phyloP scores from a whole-genome alignment of 495 filamentous ascomycete species.

The Tetracladium setigerum region DNA sequence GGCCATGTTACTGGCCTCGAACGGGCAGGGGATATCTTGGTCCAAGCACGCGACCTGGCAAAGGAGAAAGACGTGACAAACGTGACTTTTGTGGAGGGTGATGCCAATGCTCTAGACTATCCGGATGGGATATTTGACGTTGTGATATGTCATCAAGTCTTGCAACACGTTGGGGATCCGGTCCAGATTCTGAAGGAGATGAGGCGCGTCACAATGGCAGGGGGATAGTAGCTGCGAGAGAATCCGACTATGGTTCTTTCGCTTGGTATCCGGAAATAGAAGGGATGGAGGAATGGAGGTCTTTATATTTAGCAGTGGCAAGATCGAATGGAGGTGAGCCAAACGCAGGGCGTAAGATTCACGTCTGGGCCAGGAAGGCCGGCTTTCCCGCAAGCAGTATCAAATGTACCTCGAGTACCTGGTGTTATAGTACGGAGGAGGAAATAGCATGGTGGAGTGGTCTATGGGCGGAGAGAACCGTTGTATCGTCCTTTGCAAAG shows the following conservation, averaged over 20 bases:
- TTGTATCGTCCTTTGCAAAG: constrained; percentile 31
- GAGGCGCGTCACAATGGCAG: constrained; percentile 38
- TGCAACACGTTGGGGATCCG: constrained; percentile 42
- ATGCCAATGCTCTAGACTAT: constrained; percentile 37
- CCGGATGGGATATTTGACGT: constrained; percentile 46
- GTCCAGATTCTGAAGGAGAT: constrained; percentile 38
- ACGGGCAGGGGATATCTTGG: constrained; percentile 20
- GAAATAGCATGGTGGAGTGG: constrained; percentile 39
- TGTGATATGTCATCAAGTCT: constrained; percentile 45
- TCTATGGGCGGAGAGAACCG: constrained; percentile 35
- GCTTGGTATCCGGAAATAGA: constrained; percentile 38
- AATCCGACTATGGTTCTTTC: constrained; percentile 37
- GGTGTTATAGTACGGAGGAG: constrained; percentile 36
- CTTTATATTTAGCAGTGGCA: constrained; percentile 31
- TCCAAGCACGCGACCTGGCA: constrained; percentile 31
- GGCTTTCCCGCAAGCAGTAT: constrained; percentile 32
- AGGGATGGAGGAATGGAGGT: constrained; percentile 33
- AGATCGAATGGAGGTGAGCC: constrained; percentile 37
- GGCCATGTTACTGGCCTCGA: constrained; percentile 35
- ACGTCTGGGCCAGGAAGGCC: constrained; percentile 41
- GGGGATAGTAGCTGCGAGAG: constrained; percentile 44
- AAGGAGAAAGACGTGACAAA: constrained; percentile 35
- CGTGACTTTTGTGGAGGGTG: constrained; percentile 38
- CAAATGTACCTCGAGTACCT: constrained; percentile 30
- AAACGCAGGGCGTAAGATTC: constrained; percentile 40